Conservation (phyloP, 2,329 filamentous ascomycete genomes). For the Aspergillus nomiae region DNA sequence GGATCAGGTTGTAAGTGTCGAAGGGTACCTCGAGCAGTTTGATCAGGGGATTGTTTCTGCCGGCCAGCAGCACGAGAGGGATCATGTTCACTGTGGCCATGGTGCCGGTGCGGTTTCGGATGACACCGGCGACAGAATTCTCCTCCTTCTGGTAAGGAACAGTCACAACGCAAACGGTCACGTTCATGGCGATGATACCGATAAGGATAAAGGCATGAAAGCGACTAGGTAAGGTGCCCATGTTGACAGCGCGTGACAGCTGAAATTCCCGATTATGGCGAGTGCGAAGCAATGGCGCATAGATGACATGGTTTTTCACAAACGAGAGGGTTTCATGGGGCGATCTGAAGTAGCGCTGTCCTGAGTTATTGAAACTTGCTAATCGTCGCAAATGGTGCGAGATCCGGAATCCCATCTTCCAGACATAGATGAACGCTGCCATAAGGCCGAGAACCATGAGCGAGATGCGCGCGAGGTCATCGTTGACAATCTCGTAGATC, state of each 20-base stretch:
- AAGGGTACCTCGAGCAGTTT: slow-evolving; percentile 45
- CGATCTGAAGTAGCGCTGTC: slow-evolving; percentile 74
- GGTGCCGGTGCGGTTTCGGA: slow-evolving; percentile 47
- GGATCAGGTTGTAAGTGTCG: slow-evolving; percentile 59
- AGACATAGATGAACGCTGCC: slow-evolving; percentile 64
- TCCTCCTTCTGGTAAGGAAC: slow-evolving; percentile 42
- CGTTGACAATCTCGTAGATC: slow-evolving; percentile 47
- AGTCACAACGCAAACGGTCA: slow-evolving; percentile 54
- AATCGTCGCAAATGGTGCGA: slow-evolving; percentile 72
- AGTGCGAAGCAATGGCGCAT: slow-evolving; percentile 47
- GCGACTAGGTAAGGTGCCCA: slow-evolving; percentile 50
- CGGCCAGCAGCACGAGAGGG: slow-evolving; percentile 45
- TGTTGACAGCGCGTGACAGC: slow-evolving; percentile 45
- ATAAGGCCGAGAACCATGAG: slow-evolving; percentile 66
- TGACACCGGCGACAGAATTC: slow-evolving; percentile 36
- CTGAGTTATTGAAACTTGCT: slow-evolving; percentile 74
- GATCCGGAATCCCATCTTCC: slow-evolving; percentile 64
- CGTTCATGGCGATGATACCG: slow-evolving; percentile 45
- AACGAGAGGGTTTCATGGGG: slow-evolving; percentile 60
- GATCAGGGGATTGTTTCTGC: slow-evolving; percentile 48
- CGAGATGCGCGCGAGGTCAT: slow-evolving; percentile 62
- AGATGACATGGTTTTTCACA: slow-evolving; percentile 68
- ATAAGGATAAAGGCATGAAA: slow-evolving; percentile 47
- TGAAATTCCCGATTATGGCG: slow-evolving; percentile 50
- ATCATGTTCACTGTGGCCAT: slow-evolving; percentile 49